Conservation (phyloP, 257 asterid genomes). For the Gentiana macrophylla region DNA sequence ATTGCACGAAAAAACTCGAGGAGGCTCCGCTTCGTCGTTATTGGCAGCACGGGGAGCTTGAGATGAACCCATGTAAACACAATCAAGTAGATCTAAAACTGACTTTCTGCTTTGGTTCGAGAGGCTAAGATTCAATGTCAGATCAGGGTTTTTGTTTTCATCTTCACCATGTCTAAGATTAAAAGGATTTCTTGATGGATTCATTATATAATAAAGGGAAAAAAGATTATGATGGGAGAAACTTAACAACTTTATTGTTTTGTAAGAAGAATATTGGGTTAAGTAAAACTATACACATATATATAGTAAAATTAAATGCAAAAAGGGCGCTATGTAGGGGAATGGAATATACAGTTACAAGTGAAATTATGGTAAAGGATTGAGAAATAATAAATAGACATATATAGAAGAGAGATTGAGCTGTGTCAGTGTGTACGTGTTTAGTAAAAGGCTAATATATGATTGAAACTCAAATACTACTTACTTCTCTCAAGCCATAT, state of each 20-base stretch:
- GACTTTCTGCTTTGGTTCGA: conserved; percentile 18
- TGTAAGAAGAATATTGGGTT: conserved; percentile 17
- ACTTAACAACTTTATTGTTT: conserved; percentile 2
- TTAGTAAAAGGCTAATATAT: conserved; percentile 9
- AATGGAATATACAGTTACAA: conserved; percentile 39
- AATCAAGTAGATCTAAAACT: conserved; percentile 30
- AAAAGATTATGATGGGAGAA: conserved; percentile 5
- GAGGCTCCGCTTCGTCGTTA: conserved; percentile 19
- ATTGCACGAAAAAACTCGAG: conserved; percentile 71
- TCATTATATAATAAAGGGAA: conserved; percentile 21
- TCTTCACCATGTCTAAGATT: conserved; percentile 5
- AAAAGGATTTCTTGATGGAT: conserved; percentile 16
- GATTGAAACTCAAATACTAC: conserved; percentile 22
- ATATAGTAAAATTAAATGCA: conserved; percentile 31
- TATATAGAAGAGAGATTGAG: conserved; percentile 5
- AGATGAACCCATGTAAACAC: conserved; percentile 7
- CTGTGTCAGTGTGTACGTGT: not conserved
- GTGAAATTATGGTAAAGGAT: conserved; percentile 24
- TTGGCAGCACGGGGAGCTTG: not conserved
- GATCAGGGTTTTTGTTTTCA: conserved; percentile 13
- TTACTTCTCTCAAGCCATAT: too few relatives aligned
- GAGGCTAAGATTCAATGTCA: conserved; percentile 46
- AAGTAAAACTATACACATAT: conserved; percentile 20
- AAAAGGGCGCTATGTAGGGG: conserved; percentile 35
- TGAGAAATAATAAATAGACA: not conserved